Conservation (phyloP, 495 filamentous ascomycete species). For the Aspergillus steynii region DNA sequence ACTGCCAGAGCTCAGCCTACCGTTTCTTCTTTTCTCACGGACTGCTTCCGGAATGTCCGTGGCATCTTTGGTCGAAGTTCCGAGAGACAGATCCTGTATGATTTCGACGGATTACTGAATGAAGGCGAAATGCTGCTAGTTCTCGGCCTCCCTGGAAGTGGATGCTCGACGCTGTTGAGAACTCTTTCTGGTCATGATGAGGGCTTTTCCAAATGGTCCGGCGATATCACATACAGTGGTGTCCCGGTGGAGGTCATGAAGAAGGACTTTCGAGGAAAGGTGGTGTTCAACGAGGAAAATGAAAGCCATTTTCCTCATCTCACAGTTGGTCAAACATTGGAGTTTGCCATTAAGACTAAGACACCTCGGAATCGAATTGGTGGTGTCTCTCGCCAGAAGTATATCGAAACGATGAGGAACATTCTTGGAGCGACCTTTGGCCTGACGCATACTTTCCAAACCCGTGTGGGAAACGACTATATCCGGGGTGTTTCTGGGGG, state of each 20-base stretch:
- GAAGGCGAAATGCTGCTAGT: slow-evolving; percentile 74
- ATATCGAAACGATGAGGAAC: slow-evolving; percentile 41
- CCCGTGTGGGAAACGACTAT: slow-evolving; percentile 64
- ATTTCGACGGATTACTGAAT: slow-evolving; percentile 63
- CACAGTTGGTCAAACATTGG: slow-evolving; percentile 60
- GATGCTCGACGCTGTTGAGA: slow-evolving; percentile 61
- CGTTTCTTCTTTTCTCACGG: neutral
- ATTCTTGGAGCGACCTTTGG: slow-evolving; percentile 45
- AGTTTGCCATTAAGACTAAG: slow-evolving; percentile 53
- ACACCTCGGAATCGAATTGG: slow-evolving; percentile 38
- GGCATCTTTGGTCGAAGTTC: neutral
- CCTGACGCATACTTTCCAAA: slow-evolving; percentile 48
- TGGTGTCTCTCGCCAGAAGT: slow-evolving; percentile 36
- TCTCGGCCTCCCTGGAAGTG: slow-evolving; percentile 62
- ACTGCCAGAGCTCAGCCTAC: neutral
- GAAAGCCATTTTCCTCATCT: slow-evolving; percentile 63
- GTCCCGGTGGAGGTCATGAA: slow-evolving; percentile 63
- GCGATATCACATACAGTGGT: slow-evolving; percentile 56
- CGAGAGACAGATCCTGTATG: slow-evolving; percentile 53
- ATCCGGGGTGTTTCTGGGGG: slow-evolving; percentile 77
- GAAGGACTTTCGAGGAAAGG: slow-evolving; percentile 61
- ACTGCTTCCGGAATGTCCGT: neutral
- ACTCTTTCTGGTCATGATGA: slow-evolving; percentile 59
- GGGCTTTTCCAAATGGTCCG: slow-evolving; percentile 59
- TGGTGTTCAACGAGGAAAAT: slow-evolving; percentile 57